phyloP scores from a whole-genome alignment of 208 protist species.

The Naegleria fowleri region DNA sequence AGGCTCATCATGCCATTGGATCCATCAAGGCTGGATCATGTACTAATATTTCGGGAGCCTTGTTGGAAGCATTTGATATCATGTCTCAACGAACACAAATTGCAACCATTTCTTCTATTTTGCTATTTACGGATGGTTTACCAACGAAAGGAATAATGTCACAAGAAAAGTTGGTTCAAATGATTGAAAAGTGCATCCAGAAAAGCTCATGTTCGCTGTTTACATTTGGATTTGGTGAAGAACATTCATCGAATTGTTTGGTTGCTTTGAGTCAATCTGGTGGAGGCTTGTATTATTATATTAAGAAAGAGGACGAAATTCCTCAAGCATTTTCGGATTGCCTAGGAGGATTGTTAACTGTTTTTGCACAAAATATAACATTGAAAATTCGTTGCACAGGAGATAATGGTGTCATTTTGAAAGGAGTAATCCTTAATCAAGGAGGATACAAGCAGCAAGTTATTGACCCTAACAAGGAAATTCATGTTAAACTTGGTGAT shows the following conservation, averaged over 20 bases:
- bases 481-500: constrained; percentile 22
- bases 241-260: constrained; percentile 44
- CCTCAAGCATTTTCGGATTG: constrained; percentile 43
- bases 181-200: neutral
- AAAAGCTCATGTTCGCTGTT: constrained; percentile 4
- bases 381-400: neutral
- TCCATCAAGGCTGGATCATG: neutral
- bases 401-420: neutral
- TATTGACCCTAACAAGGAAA: neutral
- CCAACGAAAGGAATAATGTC: neutral
- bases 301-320: constrained; percentile 41
- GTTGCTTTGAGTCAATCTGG: constrained; percentile 24
- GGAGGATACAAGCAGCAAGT: neutral
- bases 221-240: constrained; percentile 52
- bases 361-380: constrained; percentile 42
- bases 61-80: constrained; percentile 40
- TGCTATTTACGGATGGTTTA: constrained; percentile 35
- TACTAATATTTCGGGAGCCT: constrained; percentile 46
- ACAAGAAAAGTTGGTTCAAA: neutral
- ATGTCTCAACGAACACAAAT: neutral
- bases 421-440: neutral
- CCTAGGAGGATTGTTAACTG: constrained; percentile 46
- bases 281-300: constrained; percentile 48
- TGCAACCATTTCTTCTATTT: neutral
- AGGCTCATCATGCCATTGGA: constrained; percentile 5